Base-by-base conservation (phyloP, 495 filamentous ascomycete species). In the Talaromyces borbonicus region DNA sequence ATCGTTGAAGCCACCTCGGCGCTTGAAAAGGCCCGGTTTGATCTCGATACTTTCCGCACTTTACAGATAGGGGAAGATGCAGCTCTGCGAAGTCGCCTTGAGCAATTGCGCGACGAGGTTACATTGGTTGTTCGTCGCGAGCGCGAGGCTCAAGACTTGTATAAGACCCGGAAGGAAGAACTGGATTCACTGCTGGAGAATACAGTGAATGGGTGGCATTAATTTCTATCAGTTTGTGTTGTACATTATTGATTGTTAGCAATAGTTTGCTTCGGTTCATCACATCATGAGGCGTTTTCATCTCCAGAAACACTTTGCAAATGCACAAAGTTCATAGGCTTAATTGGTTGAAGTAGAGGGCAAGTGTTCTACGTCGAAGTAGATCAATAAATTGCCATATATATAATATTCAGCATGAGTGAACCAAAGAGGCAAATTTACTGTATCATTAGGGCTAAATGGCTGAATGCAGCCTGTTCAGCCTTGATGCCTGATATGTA, bases 61-160 rank as follows among this genome's bases (percentile, higher is more conserved):
- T 67, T 92, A 44, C 78, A 84, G 57, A 75, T 85, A 23, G 80
- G 80, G 1, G 92, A 98, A 61, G 77, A 85, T 48, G 77, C 81
- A 1, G 85, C 85, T 5, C 72, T 95, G 35, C 68, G 72, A 43
- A 67, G 79, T 42, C 72, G 93, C 32, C 62, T 96, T 32, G 87
- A 87, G 56, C 73, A 70, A 24, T 67, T 97, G 41, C 78, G 84
- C 33, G 79, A 79, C n/a, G 87, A 95, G 57, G 89, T 93, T 16
- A 75, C 72, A 12, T 88, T 87, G 59, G 76, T 97, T 18, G 83
- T 79, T 57, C 81, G 79, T 48, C 74, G 89, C 47, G 90, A 95
- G 71, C 73, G 87, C 40, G 87, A 95, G 69, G 86, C 85, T 23
- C 93, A 98, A 64, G 88, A 96, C 48, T 59, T 83, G 52, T 97